Base-by-base conservation (phyloP, 2,329 filamentous ascomycete genomes). In the Exophiala calicioides region DNA sequence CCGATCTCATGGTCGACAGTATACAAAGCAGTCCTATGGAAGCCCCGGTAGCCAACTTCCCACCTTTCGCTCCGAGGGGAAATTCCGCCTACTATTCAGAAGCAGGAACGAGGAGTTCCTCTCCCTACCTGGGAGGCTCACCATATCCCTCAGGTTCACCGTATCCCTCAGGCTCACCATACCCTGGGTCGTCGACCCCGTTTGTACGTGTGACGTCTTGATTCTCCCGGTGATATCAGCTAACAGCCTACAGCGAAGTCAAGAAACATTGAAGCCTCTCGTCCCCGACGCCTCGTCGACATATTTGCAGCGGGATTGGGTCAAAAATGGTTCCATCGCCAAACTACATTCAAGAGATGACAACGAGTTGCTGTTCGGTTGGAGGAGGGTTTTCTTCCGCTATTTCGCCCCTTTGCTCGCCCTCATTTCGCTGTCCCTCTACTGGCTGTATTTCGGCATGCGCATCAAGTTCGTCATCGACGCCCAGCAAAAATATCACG, bases 401-500 rank as follows among this genome's bases (percentile, higher is more conserved):
- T 58, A 60, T 10, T 27, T 60, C 24, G 64, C 64, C 2, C 67
- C 67, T 3, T 55, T 69, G 30, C 56, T 68, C 13, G 65, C 62
- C 3, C 55, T 68, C n/a, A 44, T 58, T 33, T 66, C 68, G 29
- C 62, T 65, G n/a, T 55, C 29, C 6, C 47, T 68, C n/a, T 66
- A 65, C 62, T 45, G 67, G 40, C 56, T 66, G 21, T 81, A 81
- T 52, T 73, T 81, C 5, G 68, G 57, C 16, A 63, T 76, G 42
- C 75, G 78, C 27, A 72, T 81, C 21, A 64, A 65, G 39, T 80
- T 77, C 57, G 73, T 80, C 42, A 60, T 78, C n/a, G 63, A 65
- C 33, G 77, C 78, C 1, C 77, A 81, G 55, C 64, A 69, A 1
- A 62, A 62, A 1, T 63, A 65, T 3, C 37, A 60, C 3, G 59